Evolutionary conservation across 2,329 filamentous ascomycete species (phyloP).

Genomic region (Arthrobotrys musiformis): DNA sequence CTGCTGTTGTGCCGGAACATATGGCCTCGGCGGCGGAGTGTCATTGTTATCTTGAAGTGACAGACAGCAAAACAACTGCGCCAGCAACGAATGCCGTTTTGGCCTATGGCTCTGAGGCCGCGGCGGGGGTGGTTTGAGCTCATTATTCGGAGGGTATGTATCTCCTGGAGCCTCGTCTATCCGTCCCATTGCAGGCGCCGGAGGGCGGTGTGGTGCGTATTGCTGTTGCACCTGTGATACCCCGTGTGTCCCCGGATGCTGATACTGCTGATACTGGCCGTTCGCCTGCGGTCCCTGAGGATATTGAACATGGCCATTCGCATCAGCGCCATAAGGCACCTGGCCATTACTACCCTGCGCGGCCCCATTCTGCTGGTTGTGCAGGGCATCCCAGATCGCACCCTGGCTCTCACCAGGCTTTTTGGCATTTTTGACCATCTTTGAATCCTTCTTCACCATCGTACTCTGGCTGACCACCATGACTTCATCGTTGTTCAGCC

Average conservation of each 20-base stretch:
- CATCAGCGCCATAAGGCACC: neutral
- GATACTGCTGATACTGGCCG: constrained; percentile 1
- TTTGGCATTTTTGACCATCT: constrained; percentile 46
- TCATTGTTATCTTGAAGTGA: constrained; percentile 27
- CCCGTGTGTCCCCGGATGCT: neutral
- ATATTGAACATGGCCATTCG: neutral
- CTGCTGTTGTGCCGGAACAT: constrained; percentile 14
- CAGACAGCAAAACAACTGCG: constrained; percentile 47
- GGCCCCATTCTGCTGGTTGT: constrained; percentile 9
- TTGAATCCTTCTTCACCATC: constrained; percentile 47
- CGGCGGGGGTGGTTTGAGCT: constrained; percentile 35
- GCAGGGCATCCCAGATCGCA: constrained; percentile 44
- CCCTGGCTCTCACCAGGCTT: constrained; percentile 28
- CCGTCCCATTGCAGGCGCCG: constrained; percentile 30
- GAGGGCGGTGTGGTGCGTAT: constrained; percentile 1
- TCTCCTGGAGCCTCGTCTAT: constrained; percentile 37
- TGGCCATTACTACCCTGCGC: neutral
- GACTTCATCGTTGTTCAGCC: constrained; percentile 56
- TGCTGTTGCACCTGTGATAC: constrained; percentile 14
- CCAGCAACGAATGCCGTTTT: constrained; percentile 34
- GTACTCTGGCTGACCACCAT: constrained; percentile 57
- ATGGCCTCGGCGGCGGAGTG: constrained; percentile 26
- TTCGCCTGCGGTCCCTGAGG: constrained; percentile 4
- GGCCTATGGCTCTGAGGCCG: constrained; percentile 6
- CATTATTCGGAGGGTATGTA: constrained; percentile 43